Percentiles rank a stretch among this genome's conserved stretches.
These are phyloP conservation scores for Chlorella sp. DNA, from an alignment of 139 green algal species.

Conservation along the genomic window DNA sequence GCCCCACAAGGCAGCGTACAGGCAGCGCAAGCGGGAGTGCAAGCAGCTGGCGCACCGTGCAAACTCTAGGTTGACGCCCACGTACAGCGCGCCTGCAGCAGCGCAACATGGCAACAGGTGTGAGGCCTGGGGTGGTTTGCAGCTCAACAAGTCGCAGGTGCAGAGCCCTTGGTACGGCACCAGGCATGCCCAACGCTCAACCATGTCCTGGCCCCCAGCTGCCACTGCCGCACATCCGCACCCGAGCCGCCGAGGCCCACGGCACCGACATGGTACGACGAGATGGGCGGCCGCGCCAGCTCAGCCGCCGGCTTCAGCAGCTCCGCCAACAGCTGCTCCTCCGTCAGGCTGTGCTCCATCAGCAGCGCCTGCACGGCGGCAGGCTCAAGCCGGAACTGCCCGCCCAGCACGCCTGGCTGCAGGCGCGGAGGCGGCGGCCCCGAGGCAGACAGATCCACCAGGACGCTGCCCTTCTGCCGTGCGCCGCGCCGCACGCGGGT, in stretches of 20 bases:
- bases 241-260: neutral
- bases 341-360: slow-evolving; percentile 27
- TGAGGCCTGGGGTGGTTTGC: too few species aligned
- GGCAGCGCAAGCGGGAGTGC: too few species aligned
- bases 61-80: slow-evolving; percentile 93
- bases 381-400: slow-evolving; percentile 42
- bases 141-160: too few species aligned
- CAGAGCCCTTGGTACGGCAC: too few species aligned
- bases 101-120: too few species aligned
- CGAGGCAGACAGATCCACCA: slow-evolving; percentile 30
- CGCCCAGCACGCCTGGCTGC: slow-evolving; percentile 24
- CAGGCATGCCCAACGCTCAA: too few species aligned
- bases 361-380: slow-evolving; percentile 53
- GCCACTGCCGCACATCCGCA: neutral
- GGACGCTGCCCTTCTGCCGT: slow-evolving; percentile 24
- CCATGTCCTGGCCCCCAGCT: too few species aligned
- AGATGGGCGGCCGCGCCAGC: slow-evolving; percentile 76
- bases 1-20: too few species aligned
- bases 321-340: slow-evolving; percentile 64
- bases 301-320: slow-evolving; percentile 68
- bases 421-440: neutral
- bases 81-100: slow-evolving; percentile 71
- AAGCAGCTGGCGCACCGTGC: neutral
- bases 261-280: slow-evolving; percentile 74
- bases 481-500: slow-evolving; percentile 20